Base-by-base conservation (phyloP, 805 yeast species). In the Candida xiaguanensis region DNA sequence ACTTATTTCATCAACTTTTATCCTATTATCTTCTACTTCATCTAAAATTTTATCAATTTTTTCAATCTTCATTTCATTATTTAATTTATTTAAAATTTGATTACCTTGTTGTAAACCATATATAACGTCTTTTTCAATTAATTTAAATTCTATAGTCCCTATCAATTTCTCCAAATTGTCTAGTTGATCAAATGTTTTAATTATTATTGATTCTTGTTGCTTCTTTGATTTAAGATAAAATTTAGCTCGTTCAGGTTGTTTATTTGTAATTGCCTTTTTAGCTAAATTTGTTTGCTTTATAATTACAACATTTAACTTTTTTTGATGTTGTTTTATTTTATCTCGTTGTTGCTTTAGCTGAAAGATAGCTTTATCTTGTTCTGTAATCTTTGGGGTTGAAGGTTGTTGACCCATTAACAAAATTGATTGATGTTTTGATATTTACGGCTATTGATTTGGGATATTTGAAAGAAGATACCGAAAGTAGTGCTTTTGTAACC, bases 271-370 rank as follows among this genome's bases (percentile, higher is more conserved):
- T 14, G 81, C 77, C 46, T 70, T 65, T 40, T 66, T 68, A 15
- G 93, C 93, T 11, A 82, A 58, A 31, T 67, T 66, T 2, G 68
- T 69, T 58, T 93, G 97, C 24, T 76, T 66, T 8, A 67, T 69
- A 13, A 87, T 74, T 3, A 86, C 74, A 0, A 62, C 58, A 20
- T 68, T 66, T 26, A 90, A 74, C 43, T 78, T 76, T 33, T 65
- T 65, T 51, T 80, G 85, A 47, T 89, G 85, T 58, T 83, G 85
- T 48, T 77, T 77, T 16, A 93, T 71, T 46, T 82, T 82, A 61
- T 93, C 99, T 44, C 96, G 70, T 50, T 95, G 97, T 27, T 85
- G 67, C 57, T 93, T 93, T 49, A 93, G 70, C 54, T 90, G 93
- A 47, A 88, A 71, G 8, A 93, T 76, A 0, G 97, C 96, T 53